Conservation (phyloP, 352 stramenopile genomes). For the Albugo laibachii region DNA sequence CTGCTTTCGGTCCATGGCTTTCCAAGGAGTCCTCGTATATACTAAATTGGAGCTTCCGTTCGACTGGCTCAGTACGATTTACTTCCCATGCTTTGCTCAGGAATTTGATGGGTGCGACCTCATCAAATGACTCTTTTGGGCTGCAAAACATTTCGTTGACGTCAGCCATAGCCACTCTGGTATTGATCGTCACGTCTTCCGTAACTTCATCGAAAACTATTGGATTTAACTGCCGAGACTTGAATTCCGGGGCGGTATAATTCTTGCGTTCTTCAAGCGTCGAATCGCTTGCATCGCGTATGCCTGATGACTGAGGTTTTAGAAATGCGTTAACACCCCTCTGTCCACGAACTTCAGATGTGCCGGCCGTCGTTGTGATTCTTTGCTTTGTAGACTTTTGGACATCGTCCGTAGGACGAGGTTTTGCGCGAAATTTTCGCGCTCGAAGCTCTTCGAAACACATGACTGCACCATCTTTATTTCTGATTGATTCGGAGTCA, state of each 20-base stretch:
- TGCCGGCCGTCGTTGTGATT: too few species aligned
- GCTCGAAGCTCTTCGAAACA: constrained; percentile 73
- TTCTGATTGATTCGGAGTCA: constrained; percentile 20
- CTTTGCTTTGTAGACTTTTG: too few species aligned
- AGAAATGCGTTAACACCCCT: too few species aligned
- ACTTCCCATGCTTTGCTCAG: constrained; percentile 14
- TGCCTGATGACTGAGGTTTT: too few species aligned
- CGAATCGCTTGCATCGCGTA: too few species aligned
- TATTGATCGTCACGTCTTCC: constrained; percentile 81
- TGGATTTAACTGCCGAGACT: too few species aligned
- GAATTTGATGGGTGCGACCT: constrained; percentile 7
- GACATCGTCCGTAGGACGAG: too few species aligned
- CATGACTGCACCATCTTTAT: constrained; percentile 18
- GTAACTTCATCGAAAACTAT: too few species aligned
- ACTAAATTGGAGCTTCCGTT: constrained; percentile 70
- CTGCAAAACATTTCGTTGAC: constrained; percentile 80
- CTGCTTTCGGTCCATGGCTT: not conserved
- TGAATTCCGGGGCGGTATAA: too few species aligned
- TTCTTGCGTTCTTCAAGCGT: too few species aligned
- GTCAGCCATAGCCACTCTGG: constrained; percentile 57
- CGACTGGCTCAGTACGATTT: constrained; percentile 38
- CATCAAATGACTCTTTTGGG: constrained; percentile 6
- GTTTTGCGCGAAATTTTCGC: too few species aligned
- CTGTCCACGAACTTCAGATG: too few species aligned
- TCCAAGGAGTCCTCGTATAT: constrained; percentile 65